Conservation (phyloP, 2,329 filamentous ascomycete genomes). For the Fusarium continuum region DNA sequence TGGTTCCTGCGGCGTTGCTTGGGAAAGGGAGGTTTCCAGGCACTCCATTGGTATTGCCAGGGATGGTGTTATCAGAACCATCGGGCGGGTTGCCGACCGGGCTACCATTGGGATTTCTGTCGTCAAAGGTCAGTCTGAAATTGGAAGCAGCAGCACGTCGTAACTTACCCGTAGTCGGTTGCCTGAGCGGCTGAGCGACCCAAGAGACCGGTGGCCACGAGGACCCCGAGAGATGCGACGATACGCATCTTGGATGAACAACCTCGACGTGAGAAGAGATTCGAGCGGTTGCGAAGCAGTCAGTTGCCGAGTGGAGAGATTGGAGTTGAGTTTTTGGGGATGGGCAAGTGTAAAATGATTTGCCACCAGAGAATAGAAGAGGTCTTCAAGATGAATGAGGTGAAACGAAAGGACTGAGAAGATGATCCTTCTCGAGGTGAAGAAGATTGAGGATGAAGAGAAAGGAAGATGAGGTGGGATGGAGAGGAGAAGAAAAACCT, state of each 20-base stretch:
- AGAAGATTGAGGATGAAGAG: constrained; percentile 28
- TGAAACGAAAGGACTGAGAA: constrained; percentile 31
- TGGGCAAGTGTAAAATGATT: constrained; percentile 16
- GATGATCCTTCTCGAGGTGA: constrained; percentile 15
- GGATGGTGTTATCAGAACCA: constrained; percentile 16
- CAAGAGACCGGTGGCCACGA: constrained; percentile 50
- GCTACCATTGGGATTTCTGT: constrained; percentile 23
- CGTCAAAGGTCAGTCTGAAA: constrained; percentile 8
- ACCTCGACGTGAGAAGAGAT: constrained; percentile 1
- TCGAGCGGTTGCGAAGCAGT: not conserved
- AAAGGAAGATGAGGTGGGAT: constrained; percentile 21
- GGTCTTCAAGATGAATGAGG: constrained; percentile 24
- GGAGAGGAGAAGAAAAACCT: constrained; percentile 14
- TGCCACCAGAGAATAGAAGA: constrained; percentile 8
- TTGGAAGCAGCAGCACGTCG: not conserved
- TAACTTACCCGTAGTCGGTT: constrained; percentile 47
- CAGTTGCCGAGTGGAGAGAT: not conserved
- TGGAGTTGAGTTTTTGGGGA: not conserved
- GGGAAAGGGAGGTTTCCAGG: constrained; percentile 24
- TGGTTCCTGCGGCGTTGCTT: constrained; percentile 18
- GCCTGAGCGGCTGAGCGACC: constrained; percentile 46
- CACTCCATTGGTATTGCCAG: constrained; percentile 24
- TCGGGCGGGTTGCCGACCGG: constrained; percentile 14
- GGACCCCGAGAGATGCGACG: constrained; percentile 47
- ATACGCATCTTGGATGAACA: constrained; percentile 51